Base-by-base conservation (phyloP, 2,329 filamentous ascomycete species). In the Acephala macrosclerotiorum region DNA sequence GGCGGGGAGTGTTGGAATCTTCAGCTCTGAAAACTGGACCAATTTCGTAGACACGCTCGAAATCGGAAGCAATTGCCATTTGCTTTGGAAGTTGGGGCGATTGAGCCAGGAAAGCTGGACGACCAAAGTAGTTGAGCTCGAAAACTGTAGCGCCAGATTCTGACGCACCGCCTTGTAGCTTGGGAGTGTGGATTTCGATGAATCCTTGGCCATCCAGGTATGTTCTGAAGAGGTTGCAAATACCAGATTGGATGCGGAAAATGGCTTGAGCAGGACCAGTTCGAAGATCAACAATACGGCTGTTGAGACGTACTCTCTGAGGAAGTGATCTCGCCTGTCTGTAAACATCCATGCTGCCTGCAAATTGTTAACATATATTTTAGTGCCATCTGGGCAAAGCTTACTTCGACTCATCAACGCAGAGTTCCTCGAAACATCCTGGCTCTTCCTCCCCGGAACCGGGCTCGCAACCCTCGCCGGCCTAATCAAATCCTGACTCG, bases 101-200 rank as follows among this genome's bases (percentile, higher is more conserved):
- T 80, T 97, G 94, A 0, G 94, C 94, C 16, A 97, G 81, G 82
- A 96, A 97, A 2, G 94, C 94, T 22, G 87, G 87, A 60, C 94
- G 89, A 35, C 89, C 92, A 80, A 97, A 97, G 80, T 97, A 97
- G 75, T 96, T 92, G 58, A 97, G 88, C 76, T 92, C 89, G 83
- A 97, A 97, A 5, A 97, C 94, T 69, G 93, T 93, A 16, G 94
- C 90, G 56, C 94, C 94, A 56, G 92, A 97, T 78, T 97, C 94
- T 0, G 94, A 97, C 1, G 94, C 94, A 14, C 91, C 90, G 1
- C 93, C 92, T 81, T 97, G 93, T 51, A 97, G 83, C 80, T 97
- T 97, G 1, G 94, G 94, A 0, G 93, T 97, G 76, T 97, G 93
- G 66, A 97, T 97, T 79, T 97, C 94, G 66, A 97, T 90, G 76